Conservation (phyloP, 208 protist species). For the Acanthamoeba sp. region DNA sequence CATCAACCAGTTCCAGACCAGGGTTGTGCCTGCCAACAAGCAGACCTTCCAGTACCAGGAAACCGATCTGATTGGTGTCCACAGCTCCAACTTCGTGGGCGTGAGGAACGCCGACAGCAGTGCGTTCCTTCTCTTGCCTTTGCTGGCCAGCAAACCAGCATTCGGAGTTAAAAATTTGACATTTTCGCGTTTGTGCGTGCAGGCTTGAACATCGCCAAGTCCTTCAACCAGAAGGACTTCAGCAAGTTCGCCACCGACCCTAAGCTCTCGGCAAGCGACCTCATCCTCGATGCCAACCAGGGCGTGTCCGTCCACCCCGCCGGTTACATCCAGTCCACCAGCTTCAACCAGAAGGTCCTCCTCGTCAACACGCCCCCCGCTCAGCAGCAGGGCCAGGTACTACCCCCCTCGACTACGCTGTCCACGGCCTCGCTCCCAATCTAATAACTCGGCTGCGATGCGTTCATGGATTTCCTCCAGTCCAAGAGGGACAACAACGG, state of each 20-base stretch:
- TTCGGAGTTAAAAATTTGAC: background rate
- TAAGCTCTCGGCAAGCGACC: background rate
- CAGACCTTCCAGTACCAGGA: slow-evolving; percentile 46
- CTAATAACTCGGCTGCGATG: too few relatives aligned
- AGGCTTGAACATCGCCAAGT: slow-evolving; percentile 70
- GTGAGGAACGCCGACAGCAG: background rate
- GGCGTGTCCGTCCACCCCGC: slow-evolving; percentile 40
- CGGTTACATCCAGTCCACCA: slow-evolving; percentile 65
- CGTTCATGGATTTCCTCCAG: background rate
- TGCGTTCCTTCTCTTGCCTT: background rate
- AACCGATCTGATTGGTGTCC: slow-evolving; percentile 72
- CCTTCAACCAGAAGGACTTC: slow-evolving; percentile 78
- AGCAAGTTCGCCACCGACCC: slow-evolving; percentile 60
- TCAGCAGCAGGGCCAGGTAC: background rate
- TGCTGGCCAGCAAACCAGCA: background rate
- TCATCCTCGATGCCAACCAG: slow-evolving; percentile 65
- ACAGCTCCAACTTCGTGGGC: slow-evolving; percentile 66
- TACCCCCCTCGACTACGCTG: background rate
- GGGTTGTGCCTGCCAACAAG: slow-evolving; percentile 58
- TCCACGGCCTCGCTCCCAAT: background rate
- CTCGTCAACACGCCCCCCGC: slow-evolving; percentile 38
- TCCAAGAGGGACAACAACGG: slow-evolving; percentile 54
- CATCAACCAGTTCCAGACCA: slow-evolving; percentile 78
- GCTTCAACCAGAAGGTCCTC: slow-evolving; percentile 54
- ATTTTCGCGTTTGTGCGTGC: background rate